Base-by-base conservation (phyloP, 2,329 filamentous ascomycete species). In the Colletotrichum eremochloae region DNA sequence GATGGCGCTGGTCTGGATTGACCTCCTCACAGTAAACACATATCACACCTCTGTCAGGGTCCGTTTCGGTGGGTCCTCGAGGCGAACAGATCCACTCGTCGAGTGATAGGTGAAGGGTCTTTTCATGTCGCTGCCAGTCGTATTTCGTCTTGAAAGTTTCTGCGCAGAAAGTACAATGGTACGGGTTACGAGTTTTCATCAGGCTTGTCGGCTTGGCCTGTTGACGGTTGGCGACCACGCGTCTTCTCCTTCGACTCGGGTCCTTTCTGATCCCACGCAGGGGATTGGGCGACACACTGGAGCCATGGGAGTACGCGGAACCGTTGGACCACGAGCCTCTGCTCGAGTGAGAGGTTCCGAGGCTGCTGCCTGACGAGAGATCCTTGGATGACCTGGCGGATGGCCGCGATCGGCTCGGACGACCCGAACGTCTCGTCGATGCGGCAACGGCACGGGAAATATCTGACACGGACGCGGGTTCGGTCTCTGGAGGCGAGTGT, bases 41-140 rank as follows among this genome's bases (percentile, higher is more conserved):
- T 1, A 63, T 61, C 52, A 80, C 80, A 3, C 85, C 84, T n/a
- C 83, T 83, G 2, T 82, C 78, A 18, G 84, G 80, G 24, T 86
- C 81, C 1, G 84, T 76, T 1, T 83, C 81, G 0, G 70, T 75
- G 2, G 80, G 77, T n/a, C 82, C 82, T 0, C 63, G 18, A 2
- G 82, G 83, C 1, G 81, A 79, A 56, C 81, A 88, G 71, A 82
- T 83, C 88, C 80, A 89, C 60, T 76, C 81, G 77, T 81, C 84
- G 0, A 85, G 85, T 12, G 82, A 87, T 61, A 81, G 81, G 76
- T 80, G 87, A 63, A 82, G 81, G 63, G 83, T 82, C 53, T 83
- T 84, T 68, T 89, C 87, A 72, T 89, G 87, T 29, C 87, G 80
- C 46, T 83, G 82, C 84, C 84, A 86, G 31, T 85, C 83, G 62